phyloP scores from a whole-genome alignment of 1,139 yeast species.

The Saccharomyces hybrid region DNA sequence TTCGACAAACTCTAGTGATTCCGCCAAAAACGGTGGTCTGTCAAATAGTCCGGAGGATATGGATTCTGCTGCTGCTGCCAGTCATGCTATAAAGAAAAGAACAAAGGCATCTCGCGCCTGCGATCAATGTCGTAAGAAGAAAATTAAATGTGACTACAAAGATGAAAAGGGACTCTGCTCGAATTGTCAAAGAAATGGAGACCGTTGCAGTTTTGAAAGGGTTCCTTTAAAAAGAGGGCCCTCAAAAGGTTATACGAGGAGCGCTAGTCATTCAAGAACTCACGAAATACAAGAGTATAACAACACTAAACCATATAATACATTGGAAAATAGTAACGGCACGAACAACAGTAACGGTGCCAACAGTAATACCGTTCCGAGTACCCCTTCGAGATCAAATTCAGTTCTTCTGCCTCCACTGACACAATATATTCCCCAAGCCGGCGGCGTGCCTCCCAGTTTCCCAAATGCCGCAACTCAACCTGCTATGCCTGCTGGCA shows the following conservation, averaged over 20 bases:
- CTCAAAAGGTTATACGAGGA: constrained; percentile 51
- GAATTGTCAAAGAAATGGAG: constrained; percentile 25
- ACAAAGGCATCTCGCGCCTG: constrained; percentile 34
- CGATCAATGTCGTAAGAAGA: constrained; percentile 33
- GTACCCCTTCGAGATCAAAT: constrained; percentile 12
- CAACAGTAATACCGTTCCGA: constrained; percentile 5
- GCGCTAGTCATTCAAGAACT: constrained; percentile 12
- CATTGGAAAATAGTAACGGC: constrained; percentile 18
- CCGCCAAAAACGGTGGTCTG: constrained; percentile 5
- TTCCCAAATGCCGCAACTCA: not conserved
- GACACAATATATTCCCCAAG: constrained; percentile 24
- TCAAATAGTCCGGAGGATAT: constrained; percentile 46
- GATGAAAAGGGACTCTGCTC: constrained; percentile 21
- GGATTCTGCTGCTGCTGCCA: constrained; percentile 43
- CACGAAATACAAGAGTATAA: constrained; percentile 33
- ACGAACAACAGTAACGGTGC: constrained; percentile 17
- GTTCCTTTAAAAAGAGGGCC: constrained; percentile 74
- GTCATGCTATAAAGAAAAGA: constrained; percentile 36
- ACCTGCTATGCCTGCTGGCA: not conserved
- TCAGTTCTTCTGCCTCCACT: constrained; percentile 28
- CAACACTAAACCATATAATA: constrained; percentile 12
- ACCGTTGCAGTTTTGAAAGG: constrained; percentile 38
- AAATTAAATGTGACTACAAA: constrained; percentile 32
- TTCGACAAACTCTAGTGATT: constrained; percentile 9
- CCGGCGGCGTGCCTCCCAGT: constrained; percentile 4